Base-by-base conservation (phyloP, 2,329 filamentous ascomycete species). In the Xylariaceae sp. region DNA sequence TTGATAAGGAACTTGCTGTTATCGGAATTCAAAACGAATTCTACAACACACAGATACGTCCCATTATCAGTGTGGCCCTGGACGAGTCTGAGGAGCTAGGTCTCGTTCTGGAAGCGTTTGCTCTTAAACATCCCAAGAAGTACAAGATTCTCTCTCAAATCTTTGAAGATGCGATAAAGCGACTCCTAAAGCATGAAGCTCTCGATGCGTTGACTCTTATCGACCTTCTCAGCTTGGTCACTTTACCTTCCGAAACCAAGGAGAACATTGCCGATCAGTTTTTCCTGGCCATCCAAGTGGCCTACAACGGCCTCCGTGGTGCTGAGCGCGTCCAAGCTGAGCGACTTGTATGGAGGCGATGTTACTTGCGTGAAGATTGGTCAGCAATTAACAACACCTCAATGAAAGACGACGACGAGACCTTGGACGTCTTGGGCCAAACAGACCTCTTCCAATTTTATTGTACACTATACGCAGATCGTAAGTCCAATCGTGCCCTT, bases 291-390 rank as follows among this genome's bases (percentile, higher is more conserved):
- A 78, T 96, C 15, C 76, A 81, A 65, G 82, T 81, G 48, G 82
- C 75, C 65, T 79, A 76, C 71, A 80, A 75, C 67, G 83, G 75
- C 60, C 80, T 78, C 63, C 78, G 71, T 63, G 77, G 75, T 60
- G 85, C 77, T 15, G 80, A 82, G n/a, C 78, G 82, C 39, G 79
- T 81, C 58, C 80, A 86, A 59, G 81, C 81, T 4, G 78, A 79
- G 68, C 74, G 77, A 13, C 74, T 85, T 32, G 89, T 97, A 58
- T 99, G 94, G 94, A 88, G 94, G 67, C 85, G 94, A 48, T 87
- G 91, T 57, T 89, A 89, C 65, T 81, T 93, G 61, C 84, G 86
- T 43, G 92, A 97, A 69, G 84, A 97, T 67, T 99, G 94, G 94
- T 77, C 81, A 21, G 78, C 77, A 53, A 82, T 95, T 67, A 93